Evolutionary conservation across 2,329 filamentous ascomycete species (phyloP).

Genomic region (Phialophora verrucosa): DNA sequence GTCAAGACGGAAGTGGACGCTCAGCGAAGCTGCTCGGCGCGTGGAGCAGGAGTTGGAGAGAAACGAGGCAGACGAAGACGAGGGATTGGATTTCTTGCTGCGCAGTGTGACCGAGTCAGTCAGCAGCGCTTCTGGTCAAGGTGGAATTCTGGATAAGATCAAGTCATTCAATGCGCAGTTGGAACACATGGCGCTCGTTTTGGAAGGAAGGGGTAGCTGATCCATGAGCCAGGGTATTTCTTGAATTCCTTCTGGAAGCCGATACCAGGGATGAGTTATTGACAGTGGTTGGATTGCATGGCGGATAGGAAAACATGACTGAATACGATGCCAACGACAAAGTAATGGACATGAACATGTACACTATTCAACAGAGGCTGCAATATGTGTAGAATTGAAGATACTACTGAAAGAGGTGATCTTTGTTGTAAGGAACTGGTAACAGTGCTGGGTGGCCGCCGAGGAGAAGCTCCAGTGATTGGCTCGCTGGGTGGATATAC

Average conservation of each 20-base stretch:
- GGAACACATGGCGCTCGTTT: constrained; percentile 43
- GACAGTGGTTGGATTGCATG: not conserved
- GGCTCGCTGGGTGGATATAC: constrained; percentile 14
- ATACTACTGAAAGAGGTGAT: not conserved
- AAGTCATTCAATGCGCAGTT: constrained; percentile 52
- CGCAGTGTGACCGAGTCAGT: constrained; percentile 50
- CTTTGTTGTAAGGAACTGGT: not conserved
- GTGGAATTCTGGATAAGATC: constrained; percentile 51
- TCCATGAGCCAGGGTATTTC: not conserved
- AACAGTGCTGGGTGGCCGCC: not conserved
- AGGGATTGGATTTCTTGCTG: constrained; percentile 51
- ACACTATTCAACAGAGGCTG: not conserved
- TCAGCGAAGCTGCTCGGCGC: constrained; percentile 45
- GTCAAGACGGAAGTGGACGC: constrained; percentile 38
- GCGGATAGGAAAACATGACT: not conserved
- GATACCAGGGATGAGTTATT: not conserved
- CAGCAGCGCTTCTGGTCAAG: constrained; percentile 48
- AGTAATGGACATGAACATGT: not conserved
- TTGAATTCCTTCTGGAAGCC: not conserved
- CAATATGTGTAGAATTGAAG: not conserved
- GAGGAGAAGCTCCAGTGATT: not conserved
- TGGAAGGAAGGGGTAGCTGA: constrained; percentile 29
- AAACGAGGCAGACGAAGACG: constrained; percentile 41
- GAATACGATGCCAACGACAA: not conserved
- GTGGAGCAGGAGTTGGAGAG: constrained; percentile 51